phyloP scores from a whole-genome alignment of 2,329 filamentous ascomycete genomes.

The Hymenoscyphus infarciens region DNA sequence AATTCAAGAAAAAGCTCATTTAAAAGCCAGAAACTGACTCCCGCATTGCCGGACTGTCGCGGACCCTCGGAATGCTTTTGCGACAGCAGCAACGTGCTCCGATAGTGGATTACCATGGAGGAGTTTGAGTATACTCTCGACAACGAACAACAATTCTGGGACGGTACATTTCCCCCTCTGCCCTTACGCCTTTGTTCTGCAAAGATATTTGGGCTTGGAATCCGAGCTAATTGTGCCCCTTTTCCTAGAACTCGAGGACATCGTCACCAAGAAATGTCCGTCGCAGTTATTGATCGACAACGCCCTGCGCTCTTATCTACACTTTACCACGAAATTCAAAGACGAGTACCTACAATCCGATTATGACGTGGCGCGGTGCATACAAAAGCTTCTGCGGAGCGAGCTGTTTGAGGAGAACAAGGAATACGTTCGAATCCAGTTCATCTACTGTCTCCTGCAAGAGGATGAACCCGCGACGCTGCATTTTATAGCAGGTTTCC shows the following conservation, averaged over 20 bases:
- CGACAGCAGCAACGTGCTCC: conserved; percentile 22
- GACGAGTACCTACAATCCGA: conserved; percentile 72
- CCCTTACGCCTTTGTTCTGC: not conserved
- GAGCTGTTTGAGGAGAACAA: conserved; percentile 69
- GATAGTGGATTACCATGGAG: conserved; percentile 36
- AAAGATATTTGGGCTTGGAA: not conserved
- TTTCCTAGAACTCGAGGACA: conserved; percentile 61
- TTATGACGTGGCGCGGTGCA: conserved; percentile 76
- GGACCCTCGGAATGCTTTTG: conserved; percentile 27
- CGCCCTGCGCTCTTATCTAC: conserved; percentile 77
- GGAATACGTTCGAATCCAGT: conserved; percentile 87
- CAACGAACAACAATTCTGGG: conserved; percentile 85
- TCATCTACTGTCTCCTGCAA: conserved; percentile 85
- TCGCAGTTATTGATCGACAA: conserved; percentile 73
- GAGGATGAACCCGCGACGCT: conserved; percentile 82
- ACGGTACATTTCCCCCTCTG: conserved; percentile 53
- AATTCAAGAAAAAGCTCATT: not conserved
- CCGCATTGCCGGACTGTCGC: not conserved
- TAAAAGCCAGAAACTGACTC: not conserved
- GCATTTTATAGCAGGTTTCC: conserved; percentile 76
- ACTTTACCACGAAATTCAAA: conserved; percentile 71
- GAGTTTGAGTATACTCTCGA: conserved; percentile 70
- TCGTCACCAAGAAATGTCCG: conserved; percentile 56
- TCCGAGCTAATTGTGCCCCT: conserved; percentile 8
- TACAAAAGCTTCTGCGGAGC: conserved; percentile 73